Evolutionary conservation across 192 early-diverging fungal species (phyloP).

Genomic region (Podila epigama): DNA sequence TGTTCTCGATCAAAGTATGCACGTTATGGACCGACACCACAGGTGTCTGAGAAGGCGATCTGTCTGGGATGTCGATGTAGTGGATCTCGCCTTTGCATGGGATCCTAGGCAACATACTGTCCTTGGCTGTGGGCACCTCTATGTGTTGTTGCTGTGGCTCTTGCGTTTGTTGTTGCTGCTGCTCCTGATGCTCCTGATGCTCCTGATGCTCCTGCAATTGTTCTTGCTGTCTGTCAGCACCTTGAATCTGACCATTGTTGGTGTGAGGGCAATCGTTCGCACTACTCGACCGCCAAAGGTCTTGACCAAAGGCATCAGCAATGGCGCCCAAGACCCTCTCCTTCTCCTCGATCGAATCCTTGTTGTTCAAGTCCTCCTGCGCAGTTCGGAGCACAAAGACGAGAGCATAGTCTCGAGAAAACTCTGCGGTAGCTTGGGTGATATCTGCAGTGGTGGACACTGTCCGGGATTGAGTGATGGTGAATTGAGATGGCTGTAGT

Average conservation of each 20-base stretch:
- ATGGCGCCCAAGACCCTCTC: slow-evolving; percentile 30
- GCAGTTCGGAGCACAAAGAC: slow-evolving; percentile 36
- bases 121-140: no score
- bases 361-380: background rate
- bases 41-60: slow-evolving; percentile 8
- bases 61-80: slow-evolving; percentile 19
- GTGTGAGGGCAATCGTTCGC: slow-evolving; percentile 5
- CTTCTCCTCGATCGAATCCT: background rate
- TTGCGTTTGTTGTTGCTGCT: background rate
- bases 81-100: slow-evolving; percentile 41
- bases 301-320: slow-evolving; percentile 40
- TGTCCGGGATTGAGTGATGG: slow-evolving; percentile 7
- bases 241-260: background rate
- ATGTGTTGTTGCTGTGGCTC: background rate
- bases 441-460: slow-evolving; percentile 30
- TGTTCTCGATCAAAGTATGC: slow-evolving; percentile 32
- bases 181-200: background rate
- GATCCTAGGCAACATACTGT: slow-evolving; percentile 13
- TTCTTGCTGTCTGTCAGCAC: no score
- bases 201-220: no score
- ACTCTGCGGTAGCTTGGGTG: slow-evolving; percentile 27
- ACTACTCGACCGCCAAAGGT: slow-evolving; percentile 10
- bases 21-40: slow-evolving; percentile 46
- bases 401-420: slow-evolving; percentile 42
- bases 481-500: slow-evolving; percentile 13